Evolutionary conservation across 2,329 filamentous ascomycete species (phyloP).

Genomic region (Cladosporium velox): DNA sequence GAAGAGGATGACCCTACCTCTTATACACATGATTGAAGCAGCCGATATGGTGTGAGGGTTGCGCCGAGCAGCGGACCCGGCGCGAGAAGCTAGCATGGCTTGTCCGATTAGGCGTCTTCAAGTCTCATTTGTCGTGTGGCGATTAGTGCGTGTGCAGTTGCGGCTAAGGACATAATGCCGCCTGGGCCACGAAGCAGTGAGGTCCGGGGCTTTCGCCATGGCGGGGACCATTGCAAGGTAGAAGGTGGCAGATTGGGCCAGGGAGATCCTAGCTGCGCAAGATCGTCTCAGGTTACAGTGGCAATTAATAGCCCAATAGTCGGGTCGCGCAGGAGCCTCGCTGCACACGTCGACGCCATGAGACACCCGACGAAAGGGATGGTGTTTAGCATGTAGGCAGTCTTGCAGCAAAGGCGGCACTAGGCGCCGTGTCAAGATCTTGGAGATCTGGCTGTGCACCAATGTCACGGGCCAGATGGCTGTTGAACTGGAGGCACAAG

Average conservation of each 20-base stretch:
- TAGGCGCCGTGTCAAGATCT: conserved; percentile 14
- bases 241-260: conserved; percentile 2
- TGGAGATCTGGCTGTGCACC: conserved; percentile 8
- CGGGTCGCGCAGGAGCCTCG: conserved; percentile 5
- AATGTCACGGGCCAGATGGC: conserved; percentile 14
- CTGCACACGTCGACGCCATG: conserved; percentile 7
- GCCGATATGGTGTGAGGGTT: conserved; percentile 2
- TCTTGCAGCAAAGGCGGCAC: neutral
- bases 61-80: conserved; percentile 10
- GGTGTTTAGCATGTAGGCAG: neutral
- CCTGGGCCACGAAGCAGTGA: conserved; percentile 11
- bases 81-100: conserved; percentile 15
- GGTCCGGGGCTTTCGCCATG: conserved; percentile 14
- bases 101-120: conserved; percentile 7
- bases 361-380: conserved; percentile 18
- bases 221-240: conserved; percentile 1
- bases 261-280: conserved; percentile 9
- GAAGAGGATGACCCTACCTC: conserved; percentile 12
- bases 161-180: conserved; percentile 14
- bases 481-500: conserved; percentile 15
- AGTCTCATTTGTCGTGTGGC: conserved; percentile 9
- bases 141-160: conserved; percentile 13
- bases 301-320: conserved; percentile 10
- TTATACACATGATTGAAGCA: conserved; percentile 15
- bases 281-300: conserved; percentile 12